phyloP scores from a whole-genome alignment of 352 stramenopile species.

The Phytophthora vignae region DNA sequence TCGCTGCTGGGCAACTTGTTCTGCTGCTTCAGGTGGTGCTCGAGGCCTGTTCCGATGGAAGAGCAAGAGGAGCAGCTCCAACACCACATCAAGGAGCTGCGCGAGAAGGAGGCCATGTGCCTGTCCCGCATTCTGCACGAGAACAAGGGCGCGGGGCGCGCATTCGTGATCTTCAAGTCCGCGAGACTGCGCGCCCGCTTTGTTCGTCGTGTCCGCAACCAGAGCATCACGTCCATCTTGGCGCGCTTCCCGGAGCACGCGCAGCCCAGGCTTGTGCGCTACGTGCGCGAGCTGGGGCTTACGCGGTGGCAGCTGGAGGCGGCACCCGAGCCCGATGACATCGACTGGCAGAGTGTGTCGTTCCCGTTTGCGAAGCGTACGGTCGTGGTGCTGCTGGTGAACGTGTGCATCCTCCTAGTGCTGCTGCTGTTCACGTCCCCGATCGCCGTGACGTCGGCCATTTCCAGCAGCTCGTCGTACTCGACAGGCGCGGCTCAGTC shows the following conservation, averaged over 20 bases:
- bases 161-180: conserved; percentile 87
- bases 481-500: conserved; percentile 66
- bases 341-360: conserved; percentile 89
- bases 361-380: conserved; percentile 86
- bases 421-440: conserved; percentile 87
- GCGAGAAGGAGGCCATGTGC: conserved; percentile 57
- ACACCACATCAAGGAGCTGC: conserved; percentile 63
- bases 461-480: conserved; percentile 76
- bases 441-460: conserved; percentile 83
- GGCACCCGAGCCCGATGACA: conserved; percentile 82
- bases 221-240: conserved; percentile 81
- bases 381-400: conserved; percentile 72
- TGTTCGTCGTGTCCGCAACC: conserved; percentile 75
- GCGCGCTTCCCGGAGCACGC: conserved; percentile 71
- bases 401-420: conserved; percentile 78
- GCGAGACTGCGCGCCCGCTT: conserved; percentile 76
- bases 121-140: conserved; percentile 68
- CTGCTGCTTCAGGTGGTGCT: conserved; percentile 57
- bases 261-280: conserved; percentile 67
- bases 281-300: conserved; percentile 81
- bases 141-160: conserved; percentile 77
- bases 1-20: conserved; percentile 54
- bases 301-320: conserved; percentile 81
- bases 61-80: conserved; percentile 47
- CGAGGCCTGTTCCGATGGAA: conserved; percentile 53